Evolutionary conservation across 192 early-diverging fungal genomes (phyloP).

Genomic region (Rhizoclosmatium globosum): DNA sequence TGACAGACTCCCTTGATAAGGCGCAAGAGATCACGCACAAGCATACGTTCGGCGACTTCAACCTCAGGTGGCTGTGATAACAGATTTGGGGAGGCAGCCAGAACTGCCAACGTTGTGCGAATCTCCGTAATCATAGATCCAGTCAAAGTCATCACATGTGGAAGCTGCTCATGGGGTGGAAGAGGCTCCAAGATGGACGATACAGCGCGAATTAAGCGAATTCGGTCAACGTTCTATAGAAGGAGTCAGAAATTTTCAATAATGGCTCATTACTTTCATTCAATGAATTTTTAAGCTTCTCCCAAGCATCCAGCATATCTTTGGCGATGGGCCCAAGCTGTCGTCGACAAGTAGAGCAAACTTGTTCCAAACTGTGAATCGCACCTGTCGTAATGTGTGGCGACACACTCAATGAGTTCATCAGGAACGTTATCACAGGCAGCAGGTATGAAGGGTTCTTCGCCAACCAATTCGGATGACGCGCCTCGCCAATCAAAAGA

Average conservation of each 20-base stretch:
- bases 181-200: constrained; percentile 40
- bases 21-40: constrained; percentile 25
- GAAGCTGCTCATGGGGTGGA: constrained; percentile 34
- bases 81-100: constrained; percentile 6
- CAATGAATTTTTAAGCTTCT: constrained; percentile 10
- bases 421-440: constrained; percentile 38
- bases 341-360: constrained; percentile 39
- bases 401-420: constrained; percentile 13
- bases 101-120: constrained; percentile 27
- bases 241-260: neutral
- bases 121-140: constrained; percentile 41
- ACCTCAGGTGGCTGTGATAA: constrained; percentile 27
- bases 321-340: constrained; percentile 36
- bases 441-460: constrained; percentile 34
- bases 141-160: constrained; percentile 39
- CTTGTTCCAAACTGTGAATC: constrained; percentile 23
- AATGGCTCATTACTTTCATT: neutral
- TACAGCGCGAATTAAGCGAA: constrained; percentile 35
- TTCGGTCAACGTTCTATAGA: constrained; percentile 10
- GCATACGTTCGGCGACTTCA: constrained; percentile 23
- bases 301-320: constrained; percentile 35
- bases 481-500: constrained; percentile 31
- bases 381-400: constrained; percentile 31
- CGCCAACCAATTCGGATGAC: constrained; percentile 45
- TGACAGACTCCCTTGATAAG: constrained; percentile 29